A percentile compares a stretch with the other conserved stretches of the same genome.
These are phyloP conservation scores for Apiospora koreana DNA, from an alignment of 2,329 filamentous ascomycete genomes.

Conservation along the genomic window DNA sequence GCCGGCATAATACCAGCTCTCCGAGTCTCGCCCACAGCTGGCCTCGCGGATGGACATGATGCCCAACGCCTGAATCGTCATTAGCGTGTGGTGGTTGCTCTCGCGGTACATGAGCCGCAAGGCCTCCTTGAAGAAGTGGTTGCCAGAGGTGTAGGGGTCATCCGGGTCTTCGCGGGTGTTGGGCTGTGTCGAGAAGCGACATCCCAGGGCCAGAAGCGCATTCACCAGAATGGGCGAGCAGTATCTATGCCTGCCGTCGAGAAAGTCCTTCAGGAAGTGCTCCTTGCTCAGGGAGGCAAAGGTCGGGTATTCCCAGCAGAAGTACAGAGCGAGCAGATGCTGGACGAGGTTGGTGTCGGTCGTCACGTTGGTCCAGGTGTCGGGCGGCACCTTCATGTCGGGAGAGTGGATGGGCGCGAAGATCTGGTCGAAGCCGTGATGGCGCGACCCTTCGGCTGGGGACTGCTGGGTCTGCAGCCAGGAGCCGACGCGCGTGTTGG, in stretches of 20 bases:
- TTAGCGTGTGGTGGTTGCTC: conserved; percentile 61
- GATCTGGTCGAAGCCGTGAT: conserved; percentile 48
- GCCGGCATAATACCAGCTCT: conserved; percentile 72
- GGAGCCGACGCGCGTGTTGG: conserved; percentile 48
- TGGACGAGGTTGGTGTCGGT: conserved; percentile 59
- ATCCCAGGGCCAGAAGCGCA: conserved; percentile 65
- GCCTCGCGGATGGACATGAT: conserved; percentile 77
- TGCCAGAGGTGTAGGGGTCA: conserved; percentile 66
- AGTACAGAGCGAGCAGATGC: conserved; percentile 67
- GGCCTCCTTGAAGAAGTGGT: conserved; percentile 74
- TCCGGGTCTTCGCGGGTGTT: conserved; percentile 62
- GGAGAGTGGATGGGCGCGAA: conserved; percentile 47
- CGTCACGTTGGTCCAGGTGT: conserved; percentile 64
- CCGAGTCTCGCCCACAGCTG: conserved; percentile 70
- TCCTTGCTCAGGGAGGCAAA: conserved; percentile 73
- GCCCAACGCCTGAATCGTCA: conserved; percentile 73
- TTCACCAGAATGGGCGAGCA: conserved; percentile 70
- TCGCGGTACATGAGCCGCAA: conserved; percentile 61
- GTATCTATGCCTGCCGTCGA: conserved; percentile 60
- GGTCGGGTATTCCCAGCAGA: conserved; percentile 76
- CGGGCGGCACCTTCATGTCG: conserved; percentile 43
- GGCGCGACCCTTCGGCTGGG: conserved; percentile 31
- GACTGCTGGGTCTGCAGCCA: conserved; percentile 50
- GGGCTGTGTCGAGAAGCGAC: conserved; percentile 67
- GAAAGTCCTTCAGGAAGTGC: conserved; percentile 68